Evolutionary conservation across 1,284 basidiomycete genomes (phyloP).

Genomic region (Cryptococcus jaspeensis): DNA sequence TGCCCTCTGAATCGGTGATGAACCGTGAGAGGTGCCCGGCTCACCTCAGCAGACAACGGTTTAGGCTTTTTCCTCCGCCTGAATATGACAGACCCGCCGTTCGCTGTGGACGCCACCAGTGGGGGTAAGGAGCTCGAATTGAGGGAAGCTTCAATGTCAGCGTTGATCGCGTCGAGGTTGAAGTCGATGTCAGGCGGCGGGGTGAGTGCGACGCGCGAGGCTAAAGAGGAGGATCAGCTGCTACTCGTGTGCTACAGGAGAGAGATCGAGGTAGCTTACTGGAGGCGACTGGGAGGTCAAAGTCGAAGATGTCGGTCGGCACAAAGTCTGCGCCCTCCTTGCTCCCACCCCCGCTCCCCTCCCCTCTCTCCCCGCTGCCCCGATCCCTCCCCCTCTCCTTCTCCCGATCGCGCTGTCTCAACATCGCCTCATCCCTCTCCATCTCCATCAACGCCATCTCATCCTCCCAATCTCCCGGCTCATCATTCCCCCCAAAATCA

Average conservation of each 20-base stretch:
- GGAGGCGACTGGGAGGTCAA: constrained; percentile 23
- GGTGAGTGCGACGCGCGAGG: constrained; percentile 23
- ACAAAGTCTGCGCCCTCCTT: constrained; percentile 9
- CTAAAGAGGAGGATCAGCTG: constrained; percentile 10
- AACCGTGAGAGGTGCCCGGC: background rate
- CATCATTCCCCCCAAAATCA: constrained; percentile 21
- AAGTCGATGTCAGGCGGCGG: constrained; percentile 22
- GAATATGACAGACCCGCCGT: constrained; percentile 33
- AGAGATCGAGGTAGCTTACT: constrained; percentile 18
- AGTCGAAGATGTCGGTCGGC: constrained; percentile 19
- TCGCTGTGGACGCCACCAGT: constrained; percentile 35
- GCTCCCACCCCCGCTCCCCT: no score
- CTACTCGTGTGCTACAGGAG: background rate
- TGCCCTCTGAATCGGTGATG: background rate
- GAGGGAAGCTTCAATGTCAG: constrained; percentile 5
- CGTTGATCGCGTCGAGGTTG: background rate
- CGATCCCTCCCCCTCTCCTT: background rate
- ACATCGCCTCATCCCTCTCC: constrained; percentile 12
- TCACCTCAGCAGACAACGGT: constrained; percentile 13
- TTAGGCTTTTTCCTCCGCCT: constrained; percentile 27
- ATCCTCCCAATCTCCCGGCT: constrained; percentile 27
- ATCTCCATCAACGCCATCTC: constrained; percentile 28
- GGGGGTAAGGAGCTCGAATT: constrained; percentile 24
- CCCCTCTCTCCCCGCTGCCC: no score
- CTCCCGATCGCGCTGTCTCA: background rate